These are phyloP conservation scores for Agaricus subrufescens DNA, from an alignment of 768 basidiomycete species.

Conservation along the genomic window DNA sequence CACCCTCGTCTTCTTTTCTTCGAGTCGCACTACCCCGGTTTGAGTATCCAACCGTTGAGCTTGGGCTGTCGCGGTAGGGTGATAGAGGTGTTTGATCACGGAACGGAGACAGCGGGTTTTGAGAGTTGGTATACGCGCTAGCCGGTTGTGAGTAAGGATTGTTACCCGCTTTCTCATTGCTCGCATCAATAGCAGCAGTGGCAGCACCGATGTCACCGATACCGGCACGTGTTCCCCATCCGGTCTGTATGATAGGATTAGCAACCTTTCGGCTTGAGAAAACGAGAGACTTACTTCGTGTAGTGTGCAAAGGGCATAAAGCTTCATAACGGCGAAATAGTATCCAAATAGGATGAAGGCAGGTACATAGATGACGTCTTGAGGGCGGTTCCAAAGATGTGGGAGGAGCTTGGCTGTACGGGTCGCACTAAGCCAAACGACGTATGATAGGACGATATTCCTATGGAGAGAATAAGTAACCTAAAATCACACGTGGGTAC, in stretches of 20 bases:
- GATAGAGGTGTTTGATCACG: conserved; percentile 24
- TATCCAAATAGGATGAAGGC: conserved; percentile 88
- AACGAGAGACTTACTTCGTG: conserved; percentile 61
- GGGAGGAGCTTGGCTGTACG: conserved; percentile 80
- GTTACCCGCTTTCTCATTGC: conserved; percentile 29
- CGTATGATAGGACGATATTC: conserved; percentile 65
- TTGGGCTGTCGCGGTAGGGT: conserved; percentile 19
- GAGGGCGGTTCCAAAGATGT: conserved; percentile 73
- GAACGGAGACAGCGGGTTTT: conserved; percentile 20
- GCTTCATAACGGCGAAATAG: conserved; percentile 93
- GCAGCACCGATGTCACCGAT: conserved; percentile 81
- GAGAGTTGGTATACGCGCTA: conserved; percentile 2
- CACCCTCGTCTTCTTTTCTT: conserved; percentile 23
- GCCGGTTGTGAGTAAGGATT: conserved; percentile 14
- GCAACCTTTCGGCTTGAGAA: background rate
- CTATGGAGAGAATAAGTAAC: conserved; percentile 25
- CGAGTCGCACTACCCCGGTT: conserved; percentile 13
- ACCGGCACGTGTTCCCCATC: conserved; percentile 94
- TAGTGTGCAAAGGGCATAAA: conserved; percentile 85
- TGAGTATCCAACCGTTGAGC: conserved; percentile 19
- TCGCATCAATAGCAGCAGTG: conserved; percentile 58
- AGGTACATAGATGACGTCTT: conserved; percentile 78
- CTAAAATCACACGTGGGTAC: background rate
- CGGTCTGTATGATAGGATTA: conserved; percentile 47
- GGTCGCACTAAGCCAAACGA: conserved; percentile 67